Conservation (phyloP, 352 stramenopile species). For the Globisporangium recalcitrans region DNA sequence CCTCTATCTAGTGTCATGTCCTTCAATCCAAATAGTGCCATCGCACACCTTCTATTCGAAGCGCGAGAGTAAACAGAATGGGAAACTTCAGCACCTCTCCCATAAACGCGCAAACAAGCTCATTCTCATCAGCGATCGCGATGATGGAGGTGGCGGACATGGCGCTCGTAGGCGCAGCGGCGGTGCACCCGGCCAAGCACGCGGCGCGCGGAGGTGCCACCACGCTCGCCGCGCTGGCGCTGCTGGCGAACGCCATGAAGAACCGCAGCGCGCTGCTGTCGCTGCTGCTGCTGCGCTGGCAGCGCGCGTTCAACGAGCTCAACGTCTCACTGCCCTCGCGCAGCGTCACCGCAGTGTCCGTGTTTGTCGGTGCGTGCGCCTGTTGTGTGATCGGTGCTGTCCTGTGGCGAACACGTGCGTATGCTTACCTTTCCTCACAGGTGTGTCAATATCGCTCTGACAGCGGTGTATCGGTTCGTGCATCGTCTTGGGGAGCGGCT, state of each 20-base stretch:
- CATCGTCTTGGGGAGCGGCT: constrained; percentile 22
- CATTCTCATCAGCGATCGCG: no score
- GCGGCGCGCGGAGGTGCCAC: constrained; percentile 9
- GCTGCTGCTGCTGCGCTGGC: constrained; percentile 14
- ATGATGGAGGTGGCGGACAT: not conserved
- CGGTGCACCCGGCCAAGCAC: constrained; percentile 2
- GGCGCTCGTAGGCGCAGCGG: no score
- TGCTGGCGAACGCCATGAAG: constrained; percentile 16
- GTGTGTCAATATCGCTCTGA: not conserved
- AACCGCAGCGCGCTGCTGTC: constrained; percentile 12
- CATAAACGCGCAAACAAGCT: not conserved
- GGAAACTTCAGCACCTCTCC: not conserved
- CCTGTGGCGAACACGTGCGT: not conserved
- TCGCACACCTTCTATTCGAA: not conserved
- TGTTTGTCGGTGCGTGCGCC: constrained; percentile 50
- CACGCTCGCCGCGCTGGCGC: constrained; percentile 11
- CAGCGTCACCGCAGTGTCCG: constrained; percentile 38
- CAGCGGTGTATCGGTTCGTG: constrained; percentile 44
- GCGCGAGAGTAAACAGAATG: not conserved
- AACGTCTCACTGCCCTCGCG: constrained; percentile 24
- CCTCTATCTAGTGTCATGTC: not conserved
- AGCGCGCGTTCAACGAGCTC: not conserved
- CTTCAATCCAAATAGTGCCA: not conserved
- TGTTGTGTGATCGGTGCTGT: no score
- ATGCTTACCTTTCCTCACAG: not conserved